Base-by-base conservation (phyloP, 108 stramenopile genomes). In the Bacterosira constricta region DNA sequence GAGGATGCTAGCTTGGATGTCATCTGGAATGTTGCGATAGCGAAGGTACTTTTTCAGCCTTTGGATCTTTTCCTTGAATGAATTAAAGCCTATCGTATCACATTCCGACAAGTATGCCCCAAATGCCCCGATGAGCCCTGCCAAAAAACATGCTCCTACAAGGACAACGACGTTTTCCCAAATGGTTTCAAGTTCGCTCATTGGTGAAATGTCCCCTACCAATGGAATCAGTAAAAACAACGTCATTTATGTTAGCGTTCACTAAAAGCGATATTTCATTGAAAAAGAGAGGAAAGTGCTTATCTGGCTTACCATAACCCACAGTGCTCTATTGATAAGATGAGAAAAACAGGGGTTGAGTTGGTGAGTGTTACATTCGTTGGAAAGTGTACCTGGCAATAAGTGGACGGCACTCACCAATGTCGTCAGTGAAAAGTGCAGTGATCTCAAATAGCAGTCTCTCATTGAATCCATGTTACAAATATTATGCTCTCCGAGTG, bases 21-120 rank as follows among this genome's bases (percentile, higher is more conserved):
- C 38, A 17, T 27, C 7, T 32, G 83, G 86, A 10, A 87, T 52
- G 20, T 75, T 63, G 18, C 81, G 46, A 64, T 66, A 72, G 10
- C 21, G 18, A 78, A 87, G 84, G 70, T 87, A 84, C 41, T 70
- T 55, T 23, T 81, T 63, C 42, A 82, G 56, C 2, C 32, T 64
- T 38, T 78, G 72, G 35, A 83, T 62, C 67, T 87, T 84, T n/a
- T 51, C 35, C 56, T 75, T 65, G 77, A 84, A 87, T 0, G 86
- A 71, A 53, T 71, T 73, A 13, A 20, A 31, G 2, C 86, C 80
- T 21, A 53, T 31, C 23, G 67, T 61, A 67, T 87, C 83, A 46
- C 38, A 63, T 46, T 77, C 38, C 8, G 59, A 63, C 6, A 78
- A 64, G 41, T 65, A 73, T 26, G 75, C 66, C 20, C 61, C 50